A percentile compares a stretch with the other conserved stretches of the same genome.
Evolutionary conservation across 371 early-diverging fungal genomes (phyloP).

Genomic region (Parasitella parasitica): DNA sequence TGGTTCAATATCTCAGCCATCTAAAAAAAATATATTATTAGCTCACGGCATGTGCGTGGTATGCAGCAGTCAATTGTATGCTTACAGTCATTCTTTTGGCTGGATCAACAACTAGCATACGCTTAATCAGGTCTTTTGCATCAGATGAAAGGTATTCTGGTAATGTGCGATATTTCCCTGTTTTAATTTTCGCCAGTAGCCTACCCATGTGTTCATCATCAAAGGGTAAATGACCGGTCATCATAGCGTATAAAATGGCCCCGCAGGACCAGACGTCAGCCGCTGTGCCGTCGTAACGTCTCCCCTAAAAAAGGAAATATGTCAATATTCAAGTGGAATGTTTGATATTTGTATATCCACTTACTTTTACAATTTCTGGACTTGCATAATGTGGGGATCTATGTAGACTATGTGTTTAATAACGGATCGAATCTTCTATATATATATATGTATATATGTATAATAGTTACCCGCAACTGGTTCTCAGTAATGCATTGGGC

Average conservation of each 20-base stretch:
- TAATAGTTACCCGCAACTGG: slow-evolving; percentile 69
- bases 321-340: slow-evolving; percentile 22
- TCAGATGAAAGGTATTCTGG: slow-evolving; percentile 62
- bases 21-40: slow-evolving; percentile 9
- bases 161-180: slow-evolving; percentile 48
- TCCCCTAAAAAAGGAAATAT: slow-evolving; percentile 39
- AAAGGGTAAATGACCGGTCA: slow-evolving; percentile 91
- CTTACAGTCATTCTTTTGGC: slow-evolving; percentile 51
- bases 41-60: background rate
- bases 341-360: slow-evolving; percentile 3
- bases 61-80: background rate
- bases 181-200: slow-evolving; percentile 67
- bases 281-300: slow-evolving; percentile 76
- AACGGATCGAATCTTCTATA: too few species aligned
- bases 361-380: slow-evolving; percentile 37
- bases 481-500: slow-evolving; percentile 60
- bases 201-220: slow-evolving; percentile 86
- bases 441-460: background rate
- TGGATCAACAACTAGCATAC: slow-evolving; percentile 59
- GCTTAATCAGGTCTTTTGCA: slow-evolving; percentile 61
- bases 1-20: slow-evolving; percentile 38
- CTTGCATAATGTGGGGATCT: slow-evolving; percentile 43
- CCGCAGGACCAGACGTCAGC: slow-evolving; percentile 94
- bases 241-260: slow-evolving; percentile 86
- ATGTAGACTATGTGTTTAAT: background rate